Conservation (phyloP, 768 basidiomycete species). For the Boletus rubropictus region DNA sequence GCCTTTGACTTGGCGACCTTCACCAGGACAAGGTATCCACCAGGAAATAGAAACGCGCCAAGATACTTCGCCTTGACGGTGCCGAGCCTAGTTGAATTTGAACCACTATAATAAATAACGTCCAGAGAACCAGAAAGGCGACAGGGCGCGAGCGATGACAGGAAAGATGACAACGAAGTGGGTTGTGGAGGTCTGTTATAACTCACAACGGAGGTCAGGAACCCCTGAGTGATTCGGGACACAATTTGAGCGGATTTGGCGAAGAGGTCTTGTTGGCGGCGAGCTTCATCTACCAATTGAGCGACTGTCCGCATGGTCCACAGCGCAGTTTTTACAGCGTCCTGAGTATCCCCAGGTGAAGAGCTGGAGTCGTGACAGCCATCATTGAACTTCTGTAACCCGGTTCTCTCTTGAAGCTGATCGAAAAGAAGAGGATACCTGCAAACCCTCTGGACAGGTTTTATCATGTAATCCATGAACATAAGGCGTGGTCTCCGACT, state of each 20-base stretch:
- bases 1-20: conserved; percentile 76
- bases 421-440: conserved; percentile 89
- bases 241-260: conserved; percentile 63
- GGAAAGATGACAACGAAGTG: conserved; percentile 47
- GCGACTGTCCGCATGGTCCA: conserved; percentile 75
- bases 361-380: background rate
- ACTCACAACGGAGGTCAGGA: conserved; percentile 25
- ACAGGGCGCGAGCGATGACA: conserved; percentile 73
- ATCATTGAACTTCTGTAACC: background rate
- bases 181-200: conserved; percentile 31
- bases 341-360: conserved; percentile 2
- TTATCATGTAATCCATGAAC: conserved; percentile 88
- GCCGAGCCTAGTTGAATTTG: conserved; percentile 37
- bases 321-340: conserved; percentile 39
- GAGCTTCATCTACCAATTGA: conserved; percentile 75
- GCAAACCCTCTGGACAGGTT: conserved; percentile 95
- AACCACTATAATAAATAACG: conserved; percentile 66
- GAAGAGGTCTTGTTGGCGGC: conserved; percentile 56
- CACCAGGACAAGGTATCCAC: conserved; percentile 80
- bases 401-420: conserved; percentile 42
- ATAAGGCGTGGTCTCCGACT: conserved; percentile 42
- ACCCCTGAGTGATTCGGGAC: conserved; percentile 51
- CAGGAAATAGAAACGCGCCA: conserved; percentile 82
- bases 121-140: conserved; percentile 82
- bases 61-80: conserved; percentile 78